Evolutionary conservation across 75 land plant genomes (phyloP), one percentile per base, ranked within the genome.

Genomic region (Cupressus sempervirens): DNA sequence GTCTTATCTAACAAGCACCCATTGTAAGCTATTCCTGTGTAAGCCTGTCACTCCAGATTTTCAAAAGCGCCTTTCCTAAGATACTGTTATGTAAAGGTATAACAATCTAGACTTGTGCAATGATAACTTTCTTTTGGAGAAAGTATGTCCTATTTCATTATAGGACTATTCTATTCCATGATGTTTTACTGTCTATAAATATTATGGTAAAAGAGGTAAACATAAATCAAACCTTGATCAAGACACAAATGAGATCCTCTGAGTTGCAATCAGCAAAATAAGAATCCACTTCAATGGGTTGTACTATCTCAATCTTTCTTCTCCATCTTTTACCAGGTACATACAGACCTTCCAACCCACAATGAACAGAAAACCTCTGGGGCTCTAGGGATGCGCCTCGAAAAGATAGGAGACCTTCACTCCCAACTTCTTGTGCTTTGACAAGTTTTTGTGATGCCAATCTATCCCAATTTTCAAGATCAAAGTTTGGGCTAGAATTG

Each of bases 281-380:
- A 30, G 99, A 93, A 81, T 91, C 90, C 30, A 98, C 91, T 82
- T 89, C 93, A 53, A 98, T 84, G 65, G 99, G 99, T 84, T 96
- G 97, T 62, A 98, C 85, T 74, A 98, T 91, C 85, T 98, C 94
- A 82, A 98, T 83, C 83, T 91, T 94, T 83, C 90, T 93, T 87
- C 91, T 91, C 99, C 99, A 98, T 88, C 95, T 89, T 90, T 90
- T 94, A 16, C 99, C 99, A 85, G 99, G 99, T 12, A 93, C 89
- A 82, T 93, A 94, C 32, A 95, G 91, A n/a, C 99, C 99, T 92
- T 95, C 93, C 88, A 98, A 88, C 13, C 99, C 99, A 90, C 97
- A 98, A 86, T 91, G 92, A 72, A 91, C 92, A 83, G 98, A 92
- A 88, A 95, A 98, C 41, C 98, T 91, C 80, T 96, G 94, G 68